Evolutionary conservation across 371 early-diverging fungal genomes (phyloP).

Genomic region (Rhizopus delemar): DNA sequence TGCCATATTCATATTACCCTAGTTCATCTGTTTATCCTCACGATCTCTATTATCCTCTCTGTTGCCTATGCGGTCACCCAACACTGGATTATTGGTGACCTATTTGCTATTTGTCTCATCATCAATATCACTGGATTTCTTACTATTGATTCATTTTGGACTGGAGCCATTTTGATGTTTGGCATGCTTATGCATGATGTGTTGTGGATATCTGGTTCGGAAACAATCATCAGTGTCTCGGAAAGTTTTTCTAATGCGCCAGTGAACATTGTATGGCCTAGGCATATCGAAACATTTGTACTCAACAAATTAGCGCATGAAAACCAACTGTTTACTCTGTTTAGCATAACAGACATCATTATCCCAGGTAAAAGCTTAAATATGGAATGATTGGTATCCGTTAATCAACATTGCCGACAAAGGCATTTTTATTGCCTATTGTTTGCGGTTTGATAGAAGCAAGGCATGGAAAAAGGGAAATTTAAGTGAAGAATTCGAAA

Average conservation of each 20-base stretch:
- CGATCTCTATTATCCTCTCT: conserved; percentile 13
- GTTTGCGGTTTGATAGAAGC: conserved; percentile 77
- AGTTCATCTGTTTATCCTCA: conserved; percentile 15
- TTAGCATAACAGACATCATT: conserved; percentile 94
- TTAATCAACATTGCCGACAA: not conserved
- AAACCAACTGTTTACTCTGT: conserved; percentile 75
- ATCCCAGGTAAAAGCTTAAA: conserved; percentile 70
- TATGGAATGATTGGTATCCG: not conserved
- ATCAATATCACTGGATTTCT: conserved; percentile 16
- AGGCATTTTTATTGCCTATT: conserved; percentile 87
- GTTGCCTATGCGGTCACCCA: conserved; percentile 15
- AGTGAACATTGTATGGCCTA: conserved; percentile 88
- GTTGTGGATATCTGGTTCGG: conserved; percentile 96
- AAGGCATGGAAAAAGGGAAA: conserved; percentile 25
- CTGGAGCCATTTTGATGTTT: conserved; percentile 84
- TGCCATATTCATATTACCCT: conserved; percentile 24
- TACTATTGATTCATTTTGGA: conserved; percentile 60
- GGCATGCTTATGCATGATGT: conserved; percentile 91
- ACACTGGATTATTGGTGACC: conserved; percentile 23
- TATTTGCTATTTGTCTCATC: conserved; percentile 22
- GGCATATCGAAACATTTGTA: conserved; percentile 51
- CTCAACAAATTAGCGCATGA: conserved; percentile 37
- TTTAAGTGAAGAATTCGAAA: conserved; percentile 29
- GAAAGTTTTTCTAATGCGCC: conserved; percentile 84
- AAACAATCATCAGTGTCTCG: conserved; percentile 93